Conservation (phyloP, 208 protist species). For the Leptomonas seymouri region DNA sequence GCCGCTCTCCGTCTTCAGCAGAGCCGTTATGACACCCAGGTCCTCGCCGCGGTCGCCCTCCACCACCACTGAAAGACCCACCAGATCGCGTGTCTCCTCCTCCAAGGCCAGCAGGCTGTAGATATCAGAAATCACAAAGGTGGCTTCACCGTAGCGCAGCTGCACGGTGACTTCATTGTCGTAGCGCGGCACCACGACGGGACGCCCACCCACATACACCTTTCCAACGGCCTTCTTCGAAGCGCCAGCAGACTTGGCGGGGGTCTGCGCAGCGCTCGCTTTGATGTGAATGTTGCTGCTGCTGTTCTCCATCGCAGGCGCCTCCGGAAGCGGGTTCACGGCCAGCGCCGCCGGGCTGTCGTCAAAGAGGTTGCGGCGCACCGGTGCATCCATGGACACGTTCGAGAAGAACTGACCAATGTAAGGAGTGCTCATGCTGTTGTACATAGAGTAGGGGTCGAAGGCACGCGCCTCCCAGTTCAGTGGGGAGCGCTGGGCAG, state of each 20-base stretch:
- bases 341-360: slow-evolving; percentile 17
- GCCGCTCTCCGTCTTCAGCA: slow-evolving; percentile 11
- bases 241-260: not conserved
- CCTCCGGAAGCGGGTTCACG: slow-evolving; percentile 1
- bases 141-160: slow-evolving; percentile 47
- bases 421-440: slow-evolving; percentile 25
- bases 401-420: slow-evolving; percentile 21
- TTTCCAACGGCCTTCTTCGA: slow-evolving; percentile 40
- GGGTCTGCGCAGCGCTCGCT: not conserved
- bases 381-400: slow-evolving; percentile 13
- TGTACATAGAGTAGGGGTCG: slow-evolving; percentile 29
- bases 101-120: slow-evolving; percentile 43
- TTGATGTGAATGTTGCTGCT: not conserved
- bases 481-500: slow-evolving; percentile 19
- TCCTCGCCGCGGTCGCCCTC: slow-evolving; percentile 88
- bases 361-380: slow-evolving; percentile 22
- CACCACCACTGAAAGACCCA: slow-evolving; percentile 71
- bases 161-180: slow-evolving; percentile 63
- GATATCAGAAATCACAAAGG: slow-evolving; percentile 60
- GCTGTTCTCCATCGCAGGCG: not conserved
- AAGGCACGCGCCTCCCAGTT: slow-evolving; percentile 35
- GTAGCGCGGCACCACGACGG: slow-evolving; percentile 49
- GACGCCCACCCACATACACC: slow-evolving; percentile 58
- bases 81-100: slow-evolving; percentile 43
- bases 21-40: slow-evolving; percentile 55